phyloP scores from a whole-genome alignment of 148 eudicot genomes.

The Fagopyrum esculentum region DNA sequence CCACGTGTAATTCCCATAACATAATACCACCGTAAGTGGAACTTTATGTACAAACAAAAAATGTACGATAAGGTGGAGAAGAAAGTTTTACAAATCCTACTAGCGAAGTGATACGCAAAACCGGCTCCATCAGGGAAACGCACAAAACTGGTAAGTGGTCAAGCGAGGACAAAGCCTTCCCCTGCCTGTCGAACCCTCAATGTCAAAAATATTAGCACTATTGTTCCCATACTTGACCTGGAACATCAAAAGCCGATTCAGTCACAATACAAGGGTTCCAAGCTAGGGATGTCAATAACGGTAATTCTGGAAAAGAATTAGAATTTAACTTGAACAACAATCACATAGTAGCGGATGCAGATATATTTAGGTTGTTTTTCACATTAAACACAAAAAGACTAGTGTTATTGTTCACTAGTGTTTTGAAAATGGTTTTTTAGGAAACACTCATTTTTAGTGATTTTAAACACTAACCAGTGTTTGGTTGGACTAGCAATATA shows the following conservation, averaged over 20 bases:
- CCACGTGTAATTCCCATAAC: too few species aligned
- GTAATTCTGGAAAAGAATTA: neutral
- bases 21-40: neutral
- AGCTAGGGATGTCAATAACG: too few species aligned
- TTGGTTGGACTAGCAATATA: too few species aligned
- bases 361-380: neutral
- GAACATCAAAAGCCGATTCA: neutral
- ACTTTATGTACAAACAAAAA: neutral
- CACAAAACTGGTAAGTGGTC: neutral
- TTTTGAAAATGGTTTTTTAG: too few species aligned
- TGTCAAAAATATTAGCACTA: conserved; percentile 11
- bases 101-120: neutral
- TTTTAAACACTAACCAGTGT: too few species aligned
- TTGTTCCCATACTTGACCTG: conserved; percentile 15
- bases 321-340: neutral
- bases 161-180: conserved; percentile 4
- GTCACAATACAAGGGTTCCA: neutral
- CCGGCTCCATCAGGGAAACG: neutral
- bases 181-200: conserved; percentile 11
- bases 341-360: neutral
- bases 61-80: neutral
- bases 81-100: neutral
- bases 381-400: too few species aligned
- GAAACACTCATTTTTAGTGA: too few species aligned
- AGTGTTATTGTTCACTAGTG: too few species aligned